These are phyloP conservation scores for Sicyos baderoa DNA, from an alignment of 306 rosid genomes.

Conservation along the genomic window DNA sequence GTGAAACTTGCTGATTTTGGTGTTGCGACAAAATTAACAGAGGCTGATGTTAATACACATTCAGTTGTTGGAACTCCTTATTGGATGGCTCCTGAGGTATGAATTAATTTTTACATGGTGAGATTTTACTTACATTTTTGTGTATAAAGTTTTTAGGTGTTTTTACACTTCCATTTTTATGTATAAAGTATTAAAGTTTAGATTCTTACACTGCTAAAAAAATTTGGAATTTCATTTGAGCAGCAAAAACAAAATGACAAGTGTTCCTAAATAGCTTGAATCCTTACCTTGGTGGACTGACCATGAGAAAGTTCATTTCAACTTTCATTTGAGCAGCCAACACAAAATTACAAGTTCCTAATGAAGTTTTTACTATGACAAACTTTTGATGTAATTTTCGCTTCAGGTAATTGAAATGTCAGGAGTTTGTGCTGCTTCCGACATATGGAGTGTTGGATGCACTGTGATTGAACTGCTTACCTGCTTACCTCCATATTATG, in stretches of 20 bases:
- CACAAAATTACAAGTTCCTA: too few species aligned
- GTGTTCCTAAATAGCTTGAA: constrained; percentile 3
- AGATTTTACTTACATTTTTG: constrained; percentile 3
- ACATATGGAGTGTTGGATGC: constrained; percentile 99
- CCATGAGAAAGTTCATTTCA: not conserved
- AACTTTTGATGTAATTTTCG: constrained; percentile 7
- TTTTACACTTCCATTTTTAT: too few species aligned
- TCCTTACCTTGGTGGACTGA: not conserved
- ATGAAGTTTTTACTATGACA: not conserved
- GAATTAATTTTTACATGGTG: not conserved
- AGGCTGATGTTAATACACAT: constrained; percentile 98
- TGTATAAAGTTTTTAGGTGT: not conserved
- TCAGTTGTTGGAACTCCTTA: constrained; percentile 99
- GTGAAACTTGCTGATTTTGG: constrained; percentile 99
- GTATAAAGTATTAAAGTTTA: too few species aligned
- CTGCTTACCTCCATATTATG: constrained; percentile 94
- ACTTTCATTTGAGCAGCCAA: not conserved
- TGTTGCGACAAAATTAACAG: constrained; percentile 91
- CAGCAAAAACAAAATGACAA: not conserved
- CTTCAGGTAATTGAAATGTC: constrained; percentile 98
- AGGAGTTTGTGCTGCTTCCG: constrained; percentile 99
- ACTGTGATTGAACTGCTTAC: constrained; percentile 98
- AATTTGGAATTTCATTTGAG: constrained; percentile 6
- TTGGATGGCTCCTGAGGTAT: constrained; percentile 99
- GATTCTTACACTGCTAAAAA: not conserved